These are phyloP conservation scores for Gastrolobium bilobum DNA, from an alignment of 306 rosid genomes.

Conservation along the genomic window DNA sequence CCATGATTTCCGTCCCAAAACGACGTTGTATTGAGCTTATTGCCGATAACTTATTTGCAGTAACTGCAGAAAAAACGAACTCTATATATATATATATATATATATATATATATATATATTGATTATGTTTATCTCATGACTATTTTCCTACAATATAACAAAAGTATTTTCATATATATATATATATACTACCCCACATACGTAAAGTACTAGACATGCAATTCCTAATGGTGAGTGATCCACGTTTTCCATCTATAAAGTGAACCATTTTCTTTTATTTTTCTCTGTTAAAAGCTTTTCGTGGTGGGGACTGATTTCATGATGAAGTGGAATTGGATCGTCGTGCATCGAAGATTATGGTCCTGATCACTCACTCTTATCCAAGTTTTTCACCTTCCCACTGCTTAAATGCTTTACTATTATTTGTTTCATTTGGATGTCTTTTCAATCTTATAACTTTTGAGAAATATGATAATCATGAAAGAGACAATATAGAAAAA, in stretches of 20 bases:
- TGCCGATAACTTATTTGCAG: no score
- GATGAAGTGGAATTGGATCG: constrained; percentile 28
- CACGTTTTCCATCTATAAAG: constrained; percentile 39
- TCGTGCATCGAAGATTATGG: constrained; percentile 43
- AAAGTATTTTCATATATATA: no score
- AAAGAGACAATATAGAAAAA: background rate
- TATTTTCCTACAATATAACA: no score
- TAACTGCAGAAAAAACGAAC: no score
- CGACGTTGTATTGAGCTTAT: no score
- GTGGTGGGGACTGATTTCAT: constrained; percentile 44
- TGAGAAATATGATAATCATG: background rate
- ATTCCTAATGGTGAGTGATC: constrained; percentile 8
- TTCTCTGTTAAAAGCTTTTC: constrained; percentile 18
- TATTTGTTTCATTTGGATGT: background rate
- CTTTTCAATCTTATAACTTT: background rate
- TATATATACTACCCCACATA: no score
- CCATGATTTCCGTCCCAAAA: no score
- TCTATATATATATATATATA: no score
- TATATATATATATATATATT: no score
- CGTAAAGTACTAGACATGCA: constrained; percentile 25
- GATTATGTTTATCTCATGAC: no score
- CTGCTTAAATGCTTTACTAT: background rate
- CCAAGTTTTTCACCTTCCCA: constrained; percentile 21
- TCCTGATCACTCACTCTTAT: constrained; percentile 29
- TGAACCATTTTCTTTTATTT: constrained; percentile 6